phyloP scores from a whole-genome alignment of 2,329 filamentous ascomycete species.

The Verruconis gallopava region DNA sequence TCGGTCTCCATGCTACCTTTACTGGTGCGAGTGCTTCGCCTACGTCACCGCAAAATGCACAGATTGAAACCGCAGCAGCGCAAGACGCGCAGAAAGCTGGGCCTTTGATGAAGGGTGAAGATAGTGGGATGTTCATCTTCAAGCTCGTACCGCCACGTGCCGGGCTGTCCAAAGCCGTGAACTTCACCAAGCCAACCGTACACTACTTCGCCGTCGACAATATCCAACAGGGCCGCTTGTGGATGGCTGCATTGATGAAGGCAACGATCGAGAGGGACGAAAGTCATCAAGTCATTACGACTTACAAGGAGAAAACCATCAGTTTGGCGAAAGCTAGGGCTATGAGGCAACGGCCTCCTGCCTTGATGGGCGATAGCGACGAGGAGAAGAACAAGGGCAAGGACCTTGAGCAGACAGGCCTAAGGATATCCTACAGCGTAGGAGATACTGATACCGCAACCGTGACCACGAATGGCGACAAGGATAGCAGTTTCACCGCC shows the following conservation, averaged over 20 bases:
- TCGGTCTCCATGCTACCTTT: slow-evolving; percentile 79
- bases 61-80: slow-evolving; percentile 23
- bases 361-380: slow-evolving; percentile 50
- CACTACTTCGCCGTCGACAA: slow-evolving; percentile 97
- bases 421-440: slow-evolving; percentile 1
- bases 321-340: slow-evolving; percentile 76
- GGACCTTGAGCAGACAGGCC: slow-evolving; percentile 1
- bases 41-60: slow-evolving; percentile 36
- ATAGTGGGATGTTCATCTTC: slow-evolving; percentile 76
- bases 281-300: slow-evolving; percentile 66
- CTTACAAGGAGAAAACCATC: slow-evolving; percentile 95
- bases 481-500: slow-evolving; percentile 6
- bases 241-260: slow-evolving; percentile 99
- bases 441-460: slow-evolving; percentile 1
- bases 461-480: slow-evolving; percentile 6
- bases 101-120: slow-evolving; percentile 22
- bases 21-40: slow-evolving; percentile 70
- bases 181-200: slow-evolving; percentile 92
- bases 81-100: slow-evolving; percentile 21
- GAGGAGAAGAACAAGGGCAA: slow-evolving; percentile 1
- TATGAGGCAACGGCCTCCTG: slow-evolving; percentile 81
- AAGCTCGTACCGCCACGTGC: slow-evolving; percentile 86
- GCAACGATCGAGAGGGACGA: slow-evolving; percentile 90
- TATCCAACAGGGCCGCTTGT: slow-evolving; percentile 72
- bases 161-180: slow-evolving; percentile 79